Evolutionary conservation across 1,139 yeast species (phyloP), one percentile per base, ranked within the genome.

Genomic region (Pichia sp.): DNA sequence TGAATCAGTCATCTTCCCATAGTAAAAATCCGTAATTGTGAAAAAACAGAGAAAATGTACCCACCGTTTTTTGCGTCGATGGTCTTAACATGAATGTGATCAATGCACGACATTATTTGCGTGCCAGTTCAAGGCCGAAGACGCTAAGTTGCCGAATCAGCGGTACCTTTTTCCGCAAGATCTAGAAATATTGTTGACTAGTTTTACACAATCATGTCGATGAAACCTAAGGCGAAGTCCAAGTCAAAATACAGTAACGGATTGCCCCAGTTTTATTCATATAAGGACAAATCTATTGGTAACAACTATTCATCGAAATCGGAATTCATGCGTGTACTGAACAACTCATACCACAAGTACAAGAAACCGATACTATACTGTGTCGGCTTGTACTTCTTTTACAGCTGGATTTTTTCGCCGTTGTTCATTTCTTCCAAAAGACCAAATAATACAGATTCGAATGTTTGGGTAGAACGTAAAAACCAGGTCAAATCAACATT

Each of bases 401-500:
- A 40, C 10, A 34, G 35, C 28, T 48, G 51, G 51, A 5, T 45
- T 4, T 34, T 48, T 8, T 36, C 35, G n/a, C 38, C 45, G 4
- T 40, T 38, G 3, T 26, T 16, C 4, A 32, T 27, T 7, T 41
- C 37, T 28, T 23, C 34, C 5, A 5, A 29, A 8, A 5, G 39
- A 5, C 29, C 39, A 8, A 16, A 38, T 2, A 10, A 29, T 26
- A 11, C 36, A 36, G 29, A 16, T 8, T 3, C 10, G 4, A 9
- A 29, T 5, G 9, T 59, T 28, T 68, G 70, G 86, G 56, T 55
- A 11, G 54, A 55, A 11, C 74, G 77, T 43, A 82, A 79, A 55
- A 60, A 65, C 11, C 76, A 75, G 50, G 87, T 85, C 29, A 73
- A 68, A 52, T 61, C 71, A 36, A 88, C 79, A 5, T 85, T 90